These are phyloP conservation scores for Cladophialophora immunda DNA, from an alignment of 2,329 filamentous ascomycete genomes.

Conservation along the genomic window DNA sequence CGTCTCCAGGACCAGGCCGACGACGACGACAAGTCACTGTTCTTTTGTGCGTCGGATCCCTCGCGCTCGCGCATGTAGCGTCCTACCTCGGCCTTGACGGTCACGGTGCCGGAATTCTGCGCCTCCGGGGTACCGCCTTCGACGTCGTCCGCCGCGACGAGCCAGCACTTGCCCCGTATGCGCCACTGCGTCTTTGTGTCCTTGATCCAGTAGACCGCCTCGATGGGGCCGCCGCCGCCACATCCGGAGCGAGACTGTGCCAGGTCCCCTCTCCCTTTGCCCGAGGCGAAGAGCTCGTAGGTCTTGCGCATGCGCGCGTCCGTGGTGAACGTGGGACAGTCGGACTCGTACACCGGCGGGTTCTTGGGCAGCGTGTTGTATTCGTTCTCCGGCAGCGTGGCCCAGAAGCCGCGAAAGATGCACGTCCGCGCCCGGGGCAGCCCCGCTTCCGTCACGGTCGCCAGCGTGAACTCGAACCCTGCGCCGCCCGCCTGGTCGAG, in stretches of 20 bases:
- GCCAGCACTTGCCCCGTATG: constrained; percentile 76
- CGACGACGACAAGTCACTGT: too few species aligned
- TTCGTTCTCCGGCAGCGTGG: constrained; percentile 72
- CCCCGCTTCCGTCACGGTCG: constrained; percentile 51
- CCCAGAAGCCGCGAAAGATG: constrained; percentile 87
- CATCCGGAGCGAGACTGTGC: constrained; percentile 56
- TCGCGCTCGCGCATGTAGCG: constrained; percentile 63
- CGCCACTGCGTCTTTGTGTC: constrained; percentile 82
- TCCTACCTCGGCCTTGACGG: constrained; percentile 68
- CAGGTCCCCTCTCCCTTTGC: constrained; percentile 56
- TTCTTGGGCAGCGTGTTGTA: constrained; percentile 78
- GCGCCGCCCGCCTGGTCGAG: constrained; percentile 50
- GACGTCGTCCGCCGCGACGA: constrained; percentile 75
- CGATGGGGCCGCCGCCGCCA: constrained; percentile 75
- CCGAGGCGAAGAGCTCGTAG: constrained; percentile 69
- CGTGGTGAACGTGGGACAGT: constrained; percentile 84
- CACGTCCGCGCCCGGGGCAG: constrained; percentile 74
- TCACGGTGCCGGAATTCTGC: constrained; percentile 63
- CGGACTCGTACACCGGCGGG: constrained; percentile 74
- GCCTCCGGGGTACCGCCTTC: constrained; percentile 56
- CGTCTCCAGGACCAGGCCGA: constrained; percentile 85
- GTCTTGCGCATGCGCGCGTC: constrained; percentile 89
- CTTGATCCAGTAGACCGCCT: constrained; percentile 83
- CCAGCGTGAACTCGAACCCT: constrained; percentile 52
- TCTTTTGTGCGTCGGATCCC: constrained; percentile 42